Evolutionary conservation across 805 yeast genomes (phyloP).

Genomic region (Teunomyces aglyptinius): DNA sequence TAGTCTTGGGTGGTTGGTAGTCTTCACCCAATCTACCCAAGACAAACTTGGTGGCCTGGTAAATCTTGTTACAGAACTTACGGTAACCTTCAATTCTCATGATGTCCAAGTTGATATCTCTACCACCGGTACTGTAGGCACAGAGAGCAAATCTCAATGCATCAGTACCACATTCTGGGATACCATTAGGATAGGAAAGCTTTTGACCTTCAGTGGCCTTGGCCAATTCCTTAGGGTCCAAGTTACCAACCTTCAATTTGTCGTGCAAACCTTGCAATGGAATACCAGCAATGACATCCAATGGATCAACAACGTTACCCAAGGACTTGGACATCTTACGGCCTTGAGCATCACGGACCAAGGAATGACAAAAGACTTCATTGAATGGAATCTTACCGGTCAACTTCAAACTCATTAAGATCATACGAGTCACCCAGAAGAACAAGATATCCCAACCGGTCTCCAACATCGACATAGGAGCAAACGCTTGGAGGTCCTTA

Average conservation of each 20-base stretch:
- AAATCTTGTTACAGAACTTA: slow-evolving; percentile 98
- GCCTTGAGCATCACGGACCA: slow-evolving; percentile 98
- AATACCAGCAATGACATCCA: slow-evolving; percentile 90
- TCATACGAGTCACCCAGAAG: slow-evolving; percentile 99
- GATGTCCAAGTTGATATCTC: slow-evolving; percentile 95
- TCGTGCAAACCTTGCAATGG: slow-evolving; percentile 75
- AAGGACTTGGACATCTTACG: slow-evolving; percentile 97
- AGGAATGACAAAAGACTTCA: slow-evolving; percentile 97
- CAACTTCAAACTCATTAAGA: slow-evolving; percentile 82
- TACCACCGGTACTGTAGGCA: slow-evolving; percentile 98
- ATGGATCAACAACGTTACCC: slow-evolving; percentile 95
- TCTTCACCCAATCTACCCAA: slow-evolving; percentile 88
- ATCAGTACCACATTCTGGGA: slow-evolving; percentile 99
- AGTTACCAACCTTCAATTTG: slow-evolving; percentile 75
- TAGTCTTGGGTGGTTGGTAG: slow-evolving; percentile 73
- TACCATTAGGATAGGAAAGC: slow-evolving; percentile 90
- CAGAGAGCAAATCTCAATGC: slow-evolving; percentile 97
- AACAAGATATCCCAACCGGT: slow-evolving; percentile 99
- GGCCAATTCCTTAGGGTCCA: slow-evolving; percentile 84
- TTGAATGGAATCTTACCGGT: slow-evolving; percentile 90
- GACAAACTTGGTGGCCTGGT: slow-evolving; percentile 97
- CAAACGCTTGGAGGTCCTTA: slow-evolving; percentile 70
- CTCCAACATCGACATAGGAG: slow-evolving; percentile 91
- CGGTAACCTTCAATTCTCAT: slow-evolving; percentile 98
- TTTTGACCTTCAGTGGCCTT: slow-evolving; percentile 87